Base-by-base conservation (phyloP, 345 rosid species). In the Sisymbrium altissimum region DNA sequence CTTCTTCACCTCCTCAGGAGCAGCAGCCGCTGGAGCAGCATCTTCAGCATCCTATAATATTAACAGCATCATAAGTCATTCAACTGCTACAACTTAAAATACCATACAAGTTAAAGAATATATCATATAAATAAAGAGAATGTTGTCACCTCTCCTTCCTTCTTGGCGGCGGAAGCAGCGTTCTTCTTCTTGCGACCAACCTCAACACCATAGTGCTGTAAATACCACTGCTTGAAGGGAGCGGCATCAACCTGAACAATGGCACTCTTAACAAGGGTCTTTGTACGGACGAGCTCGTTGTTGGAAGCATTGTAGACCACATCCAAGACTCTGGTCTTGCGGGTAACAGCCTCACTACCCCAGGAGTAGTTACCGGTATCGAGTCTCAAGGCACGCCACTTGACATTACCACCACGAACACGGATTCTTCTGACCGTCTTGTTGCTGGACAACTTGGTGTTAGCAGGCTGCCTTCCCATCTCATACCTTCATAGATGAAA, bases 271-370 rank as follows among this genome's bases (percentile, higher is more conserved):
- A 88, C 94, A 66, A 88, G 76, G 2, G 97, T 89, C 65, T 91
- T 89, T 0, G 97, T 91, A 70, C 97, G 89, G 2, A 91, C 95
- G 23, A 91, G 81, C 86, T 91, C 97, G 11, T 86, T 91, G 88
- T 90, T 90, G 13, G 94, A 88, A 3, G 97, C 96, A 71, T 90
- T 90, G 88, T 90, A 90, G 72, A 90, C 92, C 54, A 88, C 94
- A 64, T 90, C 97, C 5, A 91, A 90, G 57, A 91, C 77, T 46
- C 95, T 88, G 19, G 97, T 87, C 83, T 91, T 91, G 35, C 95
- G 85, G 57, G 97, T 87, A 53, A 86, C 89, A 3, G 97, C 89
- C 77, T 89, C 97, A 57, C 97, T 90, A 49, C 97, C 97, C 97
- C 94, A 90, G 0, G 94, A 87, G 83, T 79, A 90, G 81, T 90